A percentile compares a stretch with the other conserved stretches of the same genome.
These are phyloP conservation scores for Fusarium praegraminearum DNA, from an alignment of 2,329 filamentous ascomycete genomes.

Conservation along the genomic window DNA sequence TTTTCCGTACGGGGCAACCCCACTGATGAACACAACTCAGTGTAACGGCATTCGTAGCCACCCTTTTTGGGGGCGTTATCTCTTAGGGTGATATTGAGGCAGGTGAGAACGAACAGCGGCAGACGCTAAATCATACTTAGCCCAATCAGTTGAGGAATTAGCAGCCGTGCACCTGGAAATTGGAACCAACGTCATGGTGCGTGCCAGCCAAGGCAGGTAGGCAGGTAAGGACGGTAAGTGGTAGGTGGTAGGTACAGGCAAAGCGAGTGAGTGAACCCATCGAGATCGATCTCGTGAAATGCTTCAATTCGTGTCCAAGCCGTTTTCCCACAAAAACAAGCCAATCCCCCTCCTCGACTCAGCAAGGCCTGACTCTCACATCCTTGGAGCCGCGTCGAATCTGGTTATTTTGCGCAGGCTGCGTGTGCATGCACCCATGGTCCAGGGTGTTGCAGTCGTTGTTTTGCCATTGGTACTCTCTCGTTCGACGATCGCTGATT, in stretches of 20 bases:
- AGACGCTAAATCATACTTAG: conserved; percentile 27
- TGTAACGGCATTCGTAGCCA: conserved; percentile 28
- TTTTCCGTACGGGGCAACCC: conserved; percentile 3
- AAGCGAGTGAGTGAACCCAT: conserved; percentile 1
- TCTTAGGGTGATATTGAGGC: neutral
- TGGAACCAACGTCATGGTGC: conserved; percentile 30
- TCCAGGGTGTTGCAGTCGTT: conserved; percentile 10
- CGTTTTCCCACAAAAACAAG: neutral
- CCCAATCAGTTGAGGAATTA: conserved; percentile 14
- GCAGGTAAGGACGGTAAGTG: too few relatives aligned
- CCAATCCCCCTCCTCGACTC: conserved; percentile 1
- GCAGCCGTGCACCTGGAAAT: conserved; percentile 30
- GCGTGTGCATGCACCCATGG: conserved; percentile 16
- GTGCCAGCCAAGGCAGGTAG: conserved; percentile 25
- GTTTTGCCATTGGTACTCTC: conserved; percentile 20
- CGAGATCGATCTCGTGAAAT: conserved; percentile 12
- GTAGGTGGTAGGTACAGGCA: neutral
- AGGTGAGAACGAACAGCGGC: too few relatives aligned
- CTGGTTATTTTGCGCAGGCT: conserved; percentile 18
- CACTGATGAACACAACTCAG: conserved; percentile 19
- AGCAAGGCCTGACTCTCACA: neutral
- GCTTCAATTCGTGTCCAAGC: conserved; percentile 13
- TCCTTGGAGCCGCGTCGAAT: conserved; percentile 26
- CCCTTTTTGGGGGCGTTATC: neutral
- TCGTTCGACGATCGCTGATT: conserved; percentile 25